Evolutionary conservation across 176 grass and related monocot genomes (phyloP).

Genomic region (Aegilops bicornis): DNA sequence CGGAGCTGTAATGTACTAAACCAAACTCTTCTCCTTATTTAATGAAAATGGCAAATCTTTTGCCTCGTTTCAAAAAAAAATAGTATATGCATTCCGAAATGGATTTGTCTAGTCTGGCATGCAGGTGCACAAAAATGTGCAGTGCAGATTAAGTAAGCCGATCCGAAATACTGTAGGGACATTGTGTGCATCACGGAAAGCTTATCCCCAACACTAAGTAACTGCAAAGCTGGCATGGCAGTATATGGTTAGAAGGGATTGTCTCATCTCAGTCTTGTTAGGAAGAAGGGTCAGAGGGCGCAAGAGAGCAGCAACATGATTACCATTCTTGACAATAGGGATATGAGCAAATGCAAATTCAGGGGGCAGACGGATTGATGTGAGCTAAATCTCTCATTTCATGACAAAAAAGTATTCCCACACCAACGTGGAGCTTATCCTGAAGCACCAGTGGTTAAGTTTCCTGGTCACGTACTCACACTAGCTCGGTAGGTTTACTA

Average conservation of each 20-base stretch:
- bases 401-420: no score
- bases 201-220: constrained; percentile 12
- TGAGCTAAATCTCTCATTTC: no score
- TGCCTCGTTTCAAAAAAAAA: no score
- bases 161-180: constrained; percentile 7
- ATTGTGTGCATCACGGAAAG: constrained; percentile 15
- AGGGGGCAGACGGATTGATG: no score
- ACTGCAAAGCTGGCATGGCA: neutral
- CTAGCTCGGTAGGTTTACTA: neutral
- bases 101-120: neutral
- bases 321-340: neutral
- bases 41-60: constrained; percentile 18
- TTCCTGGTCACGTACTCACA: neutral
- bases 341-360: neutral
- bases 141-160: constrained; percentile 6
- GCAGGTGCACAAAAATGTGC: no score
- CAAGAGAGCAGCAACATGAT: constrained; percentile 1
- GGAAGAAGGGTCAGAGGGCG: neutral
- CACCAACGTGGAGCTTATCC: neutral
- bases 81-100: neutral
- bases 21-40: neutral
- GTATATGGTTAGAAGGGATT: neutral
- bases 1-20: no score
- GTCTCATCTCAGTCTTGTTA: neutral
- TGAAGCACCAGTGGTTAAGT: neutral